These are phyloP conservation scores for Oryza meridionalis DNA, from an alignment of 176 grass and related monocot species.

Conservation along the genomic window DNA sequence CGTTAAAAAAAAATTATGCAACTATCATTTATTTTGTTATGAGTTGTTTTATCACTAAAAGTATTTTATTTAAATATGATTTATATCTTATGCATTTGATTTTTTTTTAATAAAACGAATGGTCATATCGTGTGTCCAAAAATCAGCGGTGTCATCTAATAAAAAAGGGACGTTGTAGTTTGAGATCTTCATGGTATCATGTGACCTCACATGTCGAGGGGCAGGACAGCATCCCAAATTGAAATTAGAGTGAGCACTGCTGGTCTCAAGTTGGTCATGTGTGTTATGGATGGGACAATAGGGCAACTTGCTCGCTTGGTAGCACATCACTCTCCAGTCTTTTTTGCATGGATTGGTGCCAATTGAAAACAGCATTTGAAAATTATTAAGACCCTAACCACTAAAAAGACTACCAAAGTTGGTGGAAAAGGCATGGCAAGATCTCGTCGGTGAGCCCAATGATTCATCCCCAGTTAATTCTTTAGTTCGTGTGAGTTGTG, in stretches of 20 bases:
- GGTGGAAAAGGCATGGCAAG: constrained; percentile 14
- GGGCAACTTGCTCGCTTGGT: constrained; percentile 34
- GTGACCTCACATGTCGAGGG: not conserved
- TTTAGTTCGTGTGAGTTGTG: not conserved
- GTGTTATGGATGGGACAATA: not conserved
- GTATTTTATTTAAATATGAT: too few species aligned
- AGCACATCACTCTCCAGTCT: constrained; percentile 38
- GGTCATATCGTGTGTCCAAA: too few species aligned
- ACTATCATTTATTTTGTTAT: too few species aligned
- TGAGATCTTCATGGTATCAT: too few species aligned
- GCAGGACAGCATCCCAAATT: not conserved
- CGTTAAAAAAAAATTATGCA: too few species aligned
- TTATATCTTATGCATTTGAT: too few species aligned
- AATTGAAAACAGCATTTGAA: not conserved
- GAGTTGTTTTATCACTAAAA: too few species aligned
- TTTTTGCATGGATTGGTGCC: not conserved
- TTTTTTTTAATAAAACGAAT: too few species aligned
- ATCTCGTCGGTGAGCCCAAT: not conserved
- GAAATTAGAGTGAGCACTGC: not conserved
- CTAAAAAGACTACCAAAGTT: constrained; percentile 19
- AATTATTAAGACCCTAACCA: constrained; percentile 19
- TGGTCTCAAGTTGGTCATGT: constrained; percentile 10
- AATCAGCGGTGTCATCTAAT: too few species aligned
- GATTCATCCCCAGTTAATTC: not conserved
- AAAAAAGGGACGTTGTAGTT: too few species aligned